Percentiles rank a stretch among this genome's conserved stretches.
These are phyloP conservation scores for Clonostachys solani DNA, from an alignment of 2,329 filamentous ascomycete genomes.

Conservation along the genomic window DNA sequence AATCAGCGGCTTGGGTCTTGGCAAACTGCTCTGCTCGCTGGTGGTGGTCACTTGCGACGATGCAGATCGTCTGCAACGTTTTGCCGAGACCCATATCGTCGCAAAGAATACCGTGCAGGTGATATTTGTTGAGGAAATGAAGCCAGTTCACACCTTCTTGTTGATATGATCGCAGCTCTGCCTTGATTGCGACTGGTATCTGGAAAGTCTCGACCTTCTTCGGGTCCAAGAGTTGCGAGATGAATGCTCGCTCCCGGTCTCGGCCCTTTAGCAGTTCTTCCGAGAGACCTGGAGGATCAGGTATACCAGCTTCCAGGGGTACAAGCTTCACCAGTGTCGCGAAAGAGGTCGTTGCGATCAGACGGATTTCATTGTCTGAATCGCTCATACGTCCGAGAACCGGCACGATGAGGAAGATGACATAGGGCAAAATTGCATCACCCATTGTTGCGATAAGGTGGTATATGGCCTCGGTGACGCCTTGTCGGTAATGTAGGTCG, in stretches of 20 bases:
- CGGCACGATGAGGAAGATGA: conserved; percentile 97
- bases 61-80: conserved; percentile 94
- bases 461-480: conserved; percentile 91
- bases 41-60: conserved; percentile 96
- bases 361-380: conserved; percentile 89
- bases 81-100: conserved; percentile 99
- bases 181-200: conserved; percentile 96
- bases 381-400: conserved; percentile 98
- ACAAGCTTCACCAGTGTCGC: conserved; percentile 96
- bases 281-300: conserved; percentile 90
- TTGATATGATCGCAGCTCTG: conserved; percentile 92
- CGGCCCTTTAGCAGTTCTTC: conserved; percentile 83
- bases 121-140: conserved; percentile 95
- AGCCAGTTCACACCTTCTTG: conserved; percentile 99
- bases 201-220: conserved; percentile 94
- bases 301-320: conserved; percentile 93
- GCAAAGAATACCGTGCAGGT: conserved; percentile 95
- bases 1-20: conserved; percentile 74
- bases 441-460: conserved; percentile 99
- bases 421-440: conserved; percentile 90
- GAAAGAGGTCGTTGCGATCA: conserved; percentile 94
- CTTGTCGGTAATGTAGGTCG: conserved; percentile 85
- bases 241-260: conserved; percentile 93
- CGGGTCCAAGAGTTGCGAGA: conserved; percentile 90
- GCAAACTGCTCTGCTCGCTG: conserved; percentile 85